Base-by-base conservation (phyloP, 1,284 basidiomycete species). In the Boletellus deceptivus region DNA sequence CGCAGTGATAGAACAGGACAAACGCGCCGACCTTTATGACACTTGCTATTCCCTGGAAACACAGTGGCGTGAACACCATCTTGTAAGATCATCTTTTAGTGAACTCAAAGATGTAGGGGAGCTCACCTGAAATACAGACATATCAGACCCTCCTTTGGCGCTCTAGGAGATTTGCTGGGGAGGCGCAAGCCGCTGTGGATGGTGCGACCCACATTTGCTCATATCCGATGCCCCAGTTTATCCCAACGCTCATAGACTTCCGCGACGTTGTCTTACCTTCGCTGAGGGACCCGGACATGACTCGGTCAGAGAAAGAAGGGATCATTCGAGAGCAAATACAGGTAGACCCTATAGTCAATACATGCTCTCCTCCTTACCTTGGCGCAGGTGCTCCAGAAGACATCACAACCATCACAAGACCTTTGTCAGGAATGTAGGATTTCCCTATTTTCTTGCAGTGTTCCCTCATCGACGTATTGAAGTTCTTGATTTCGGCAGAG, bases 401-500 rank as follows among this genome's bases (percentile, higher is more conserved):
- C 45, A 11, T 50, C 60, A 16, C 49, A 47, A 20, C 58, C 55
- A 25, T 60, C 58, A 2, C 52, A 60, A 48, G 14, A 49, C 1
- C 33, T 61, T 20, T 61, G 52, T 24, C 61, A 63, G 41, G 56
- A 53, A 35, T 60, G 59, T 60, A 46, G 6, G 59, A 5, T n/a
- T 9, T 22, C 9, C 6, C 22, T 7, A 7, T 16, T 14, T 35
- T 22, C 4, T 37, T 20, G 18, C 41, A 29, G 9, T 7, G 2
- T 14, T 14, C 9, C 2, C 27, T 34, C 20, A 17, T 1, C 16
- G 10, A 36, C 11, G 2, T 16, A 0, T 29, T 24, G 11, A 13
- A 60, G 59, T 61, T 24, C 50, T 53, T 29, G 40, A 56, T 17
- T 61, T 60, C 24, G 49, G 61, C 16, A 53, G 49, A 49, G 37